Conservation (phyloP, 345 rosid genomes). For the Hevea brasiliensis region DNA sequence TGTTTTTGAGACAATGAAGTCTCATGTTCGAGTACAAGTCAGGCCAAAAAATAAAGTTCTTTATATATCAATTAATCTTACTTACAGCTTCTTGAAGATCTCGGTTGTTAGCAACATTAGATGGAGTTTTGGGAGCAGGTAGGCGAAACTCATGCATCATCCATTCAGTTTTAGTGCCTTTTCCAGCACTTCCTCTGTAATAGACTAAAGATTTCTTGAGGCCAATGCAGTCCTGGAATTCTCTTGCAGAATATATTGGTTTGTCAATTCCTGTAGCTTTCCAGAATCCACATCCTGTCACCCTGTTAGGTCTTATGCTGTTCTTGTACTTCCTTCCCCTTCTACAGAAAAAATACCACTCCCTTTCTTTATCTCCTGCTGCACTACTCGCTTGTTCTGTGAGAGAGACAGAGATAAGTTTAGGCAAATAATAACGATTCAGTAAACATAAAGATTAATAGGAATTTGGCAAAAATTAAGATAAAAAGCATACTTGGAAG, state of each 20-base stretch:
- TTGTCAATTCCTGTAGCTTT: conserved; percentile 64
- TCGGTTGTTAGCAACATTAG: neutral
- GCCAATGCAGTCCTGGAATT: conserved; percentile 35
- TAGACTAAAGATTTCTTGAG: conserved; percentile 52
- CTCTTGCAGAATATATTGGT: conserved; percentile 26
- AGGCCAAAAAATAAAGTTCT: too few relatives aligned
- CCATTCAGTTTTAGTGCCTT: conserved; percentile 56
- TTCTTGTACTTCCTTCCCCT: conserved; percentile 54
- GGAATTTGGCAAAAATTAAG: too few relatives aligned
- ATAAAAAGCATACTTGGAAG: conserved; percentile 39
- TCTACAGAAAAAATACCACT: conserved; percentile 52
- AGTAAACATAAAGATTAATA: too few relatives aligned
- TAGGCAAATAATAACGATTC: too few relatives aligned
- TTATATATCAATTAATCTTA: too few relatives aligned
- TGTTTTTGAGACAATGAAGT: too few relatives aligned
- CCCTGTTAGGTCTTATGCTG: conserved; percentile 56
- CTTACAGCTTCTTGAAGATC: conserved; percentile 30
- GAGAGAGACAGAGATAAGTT: too few relatives aligned
- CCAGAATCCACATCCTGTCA: conserved; percentile 55
- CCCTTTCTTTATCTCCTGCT: conserved; percentile 35
- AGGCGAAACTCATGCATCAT: conserved; percentile 65
- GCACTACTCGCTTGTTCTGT: conserved; percentile 21
- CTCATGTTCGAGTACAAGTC: too few relatives aligned
- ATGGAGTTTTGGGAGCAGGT: conserved; percentile 13
- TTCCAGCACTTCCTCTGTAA: conserved; percentile 52